Evolutionary conservation across 2,329 filamentous ascomycete genomes (phyloP), one percentile per base, ranked within the genome.

Genomic region (Fusarium guadeloupense): DNA sequence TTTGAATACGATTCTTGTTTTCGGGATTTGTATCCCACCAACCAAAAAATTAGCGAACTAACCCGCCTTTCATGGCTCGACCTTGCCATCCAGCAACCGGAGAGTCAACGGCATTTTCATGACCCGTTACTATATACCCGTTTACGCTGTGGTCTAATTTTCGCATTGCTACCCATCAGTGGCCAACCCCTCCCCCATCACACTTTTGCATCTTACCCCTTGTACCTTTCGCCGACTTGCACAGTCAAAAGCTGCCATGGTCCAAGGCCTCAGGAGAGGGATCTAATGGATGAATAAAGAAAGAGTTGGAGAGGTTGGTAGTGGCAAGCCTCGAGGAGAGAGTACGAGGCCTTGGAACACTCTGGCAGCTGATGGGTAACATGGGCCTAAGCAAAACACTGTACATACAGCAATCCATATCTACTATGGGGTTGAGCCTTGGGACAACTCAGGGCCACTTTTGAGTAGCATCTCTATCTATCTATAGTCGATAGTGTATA

Each of bases 401-500:
- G 61, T 69, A 69, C 59, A 69, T 64, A 54, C 33, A 59, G 54
- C 54, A 55, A 64, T 64, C 52, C 57, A 53, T 54, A 66, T 67
- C 41, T 61, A 58, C 51, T 54, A 53, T 60, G 54, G 62, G 66
- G 53, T 62, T 51, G 53, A 62, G 54, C 52, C 59, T 66, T 60
- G 57, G 60, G 60, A 69, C 49, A 63, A 55, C 46, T 61, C 57
- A 46, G 62, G 51, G 57, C 53, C 59, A 67, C 59, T 58, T 58
- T 67, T 65, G 62, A 68, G 67, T 70, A 72, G 69, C 68, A 44
- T 42, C 54, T 64, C 62, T 64, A 62, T 66, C 64, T 68, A 67
- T 69, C 69, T 73, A 65, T 71, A 74, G 72, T 74, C 52, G 68
- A 72, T 74, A 74, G 71, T 74, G 72, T 74, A 74, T 74, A 74